phyloP scores from a whole-genome alignment of 306 rosid species.

The Mimosa pudica region DNA sequence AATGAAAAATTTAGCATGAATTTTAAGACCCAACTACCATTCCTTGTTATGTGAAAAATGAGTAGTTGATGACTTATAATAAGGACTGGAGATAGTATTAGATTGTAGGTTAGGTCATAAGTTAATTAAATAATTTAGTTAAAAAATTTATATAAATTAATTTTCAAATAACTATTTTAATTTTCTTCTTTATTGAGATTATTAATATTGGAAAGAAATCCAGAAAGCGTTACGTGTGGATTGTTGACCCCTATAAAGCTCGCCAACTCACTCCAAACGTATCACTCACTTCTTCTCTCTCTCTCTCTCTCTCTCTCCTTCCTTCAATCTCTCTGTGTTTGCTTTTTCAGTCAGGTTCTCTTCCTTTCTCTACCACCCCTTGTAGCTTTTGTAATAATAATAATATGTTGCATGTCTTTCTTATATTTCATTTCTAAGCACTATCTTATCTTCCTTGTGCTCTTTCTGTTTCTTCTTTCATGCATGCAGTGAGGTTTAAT shows the following conservation, averaged over 20 bases:
- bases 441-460: conserved; percentile 23
- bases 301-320: not conserved
- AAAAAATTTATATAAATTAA: too few relatives aligned
- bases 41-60: too few relatives aligned
- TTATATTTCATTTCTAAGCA: not conserved
- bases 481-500: not conserved
- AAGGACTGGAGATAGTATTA: too few relatives aligned
- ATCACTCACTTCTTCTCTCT: not conserved
- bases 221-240: not conserved
- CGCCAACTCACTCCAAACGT: not conserved
- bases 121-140: too few relatives aligned
- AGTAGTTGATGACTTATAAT: too few relatives aligned
- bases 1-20: too few relatives aligned
- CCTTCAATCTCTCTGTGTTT: not conserved
- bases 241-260: conserved; percentile 17
- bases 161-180: too few relatives aligned
- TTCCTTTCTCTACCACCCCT: not conserved
- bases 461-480: conserved; percentile 6
- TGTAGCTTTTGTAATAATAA: not conserved
- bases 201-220: not conserved
- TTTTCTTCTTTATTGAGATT: not conserved
- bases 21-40: too few relatives aligned
- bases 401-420: not conserved
- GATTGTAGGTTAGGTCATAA: too few relatives aligned
- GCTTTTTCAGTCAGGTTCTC: conserved; percentile 30